Evolutionary conservation across 306 rosid genomes (phyloP).

Genomic region (Prunus mira): DNA sequence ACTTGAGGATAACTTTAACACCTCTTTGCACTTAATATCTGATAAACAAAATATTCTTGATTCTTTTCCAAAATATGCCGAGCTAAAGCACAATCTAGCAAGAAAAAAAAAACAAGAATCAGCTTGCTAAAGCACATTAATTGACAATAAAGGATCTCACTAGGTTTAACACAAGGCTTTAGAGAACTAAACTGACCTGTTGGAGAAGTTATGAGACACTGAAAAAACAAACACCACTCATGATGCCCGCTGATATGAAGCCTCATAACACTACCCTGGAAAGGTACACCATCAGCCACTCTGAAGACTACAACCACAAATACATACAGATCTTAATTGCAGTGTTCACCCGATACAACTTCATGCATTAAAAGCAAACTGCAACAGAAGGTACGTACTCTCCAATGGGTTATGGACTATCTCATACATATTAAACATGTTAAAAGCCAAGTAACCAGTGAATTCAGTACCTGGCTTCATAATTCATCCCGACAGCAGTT

Average conservation of each 20-base stretch:
- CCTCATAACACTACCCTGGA: not conserved
- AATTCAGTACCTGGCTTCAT: slow-evolving; percentile 1
- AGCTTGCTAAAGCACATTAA: not conserved
- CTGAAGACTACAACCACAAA: not conserved
- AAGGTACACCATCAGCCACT: not conserved
- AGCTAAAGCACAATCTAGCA: not conserved
- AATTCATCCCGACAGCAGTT: slow-evolving; percentile 45
- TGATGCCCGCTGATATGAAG: not conserved
- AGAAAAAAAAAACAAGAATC: not conserved
- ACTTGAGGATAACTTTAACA: too few species aligned
- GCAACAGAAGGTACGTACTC: not conserved
- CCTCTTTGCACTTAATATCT: not conserved
- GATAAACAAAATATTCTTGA: too few species aligned
- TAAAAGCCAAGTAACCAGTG: not conserved
- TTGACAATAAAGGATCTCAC: not conserved
- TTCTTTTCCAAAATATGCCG: not conserved
- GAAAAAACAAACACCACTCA: not conserved
- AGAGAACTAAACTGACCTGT: slow-evolving; percentile 2
- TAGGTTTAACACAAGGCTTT: not conserved
- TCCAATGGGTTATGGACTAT: not conserved
- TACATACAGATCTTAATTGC: not conserved
- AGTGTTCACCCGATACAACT: not conserved
- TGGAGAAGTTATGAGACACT: not conserved
- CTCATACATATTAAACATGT: not conserved
- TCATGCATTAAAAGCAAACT: not conserved